These are phyloP conservation scores for Dioszegia crocea DNA, from an alignment of 768 basidiomycete species.

Conservation along the genomic window DNA sequence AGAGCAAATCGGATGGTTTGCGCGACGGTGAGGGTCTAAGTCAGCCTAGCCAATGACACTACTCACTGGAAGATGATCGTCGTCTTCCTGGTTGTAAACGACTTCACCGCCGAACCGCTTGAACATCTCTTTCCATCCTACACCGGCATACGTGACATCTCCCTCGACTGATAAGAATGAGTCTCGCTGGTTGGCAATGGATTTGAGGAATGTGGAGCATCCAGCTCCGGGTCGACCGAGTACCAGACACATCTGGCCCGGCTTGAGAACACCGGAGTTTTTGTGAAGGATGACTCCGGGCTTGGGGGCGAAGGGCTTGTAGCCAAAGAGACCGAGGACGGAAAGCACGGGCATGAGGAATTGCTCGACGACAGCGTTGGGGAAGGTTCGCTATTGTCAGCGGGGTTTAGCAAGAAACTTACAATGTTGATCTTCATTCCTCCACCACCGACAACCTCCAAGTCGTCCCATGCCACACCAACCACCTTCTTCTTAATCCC, in stretches of 20 bases:
- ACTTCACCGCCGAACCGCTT: slow-evolving; percentile 71
- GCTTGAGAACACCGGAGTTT: slow-evolving; percentile 59
- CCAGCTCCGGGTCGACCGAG: slow-evolving; percentile 81
- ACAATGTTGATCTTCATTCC: slow-evolving; percentile 51
- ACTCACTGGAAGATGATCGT: slow-evolving; percentile 66
- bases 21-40: slow-evolving; percentile 56
- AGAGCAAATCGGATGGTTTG: slow-evolving; percentile 59
- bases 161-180: slow-evolving; percentile 69
- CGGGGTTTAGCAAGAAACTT: no score
- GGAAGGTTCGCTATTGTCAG: slow-evolving; percentile 43
- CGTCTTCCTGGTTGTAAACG: slow-evolving; percentile 64
- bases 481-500: slow-evolving; percentile 52
- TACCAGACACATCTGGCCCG: slow-evolving; percentile 68
- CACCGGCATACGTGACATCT: slow-evolving; percentile 69
- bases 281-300: slow-evolving; percentile 58
- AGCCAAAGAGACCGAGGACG: slow-evolving; percentile 53
- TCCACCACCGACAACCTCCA: slow-evolving; percentile 51
- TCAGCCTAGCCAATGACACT: neutral
- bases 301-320: slow-evolving; percentile 57
- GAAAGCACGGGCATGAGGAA: slow-evolving; percentile 62
- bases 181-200: slow-evolving; percentile 67
- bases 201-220: slow-evolving; percentile 77
- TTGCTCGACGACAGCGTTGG: slow-evolving; percentile 52
- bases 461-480: slow-evolving; percentile 45
- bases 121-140: slow-evolving; percentile 62